A percentile compares a stretch with the other conserved stretches of the same genome.
Conservation (phyloP, 1,284 basidiomycete species). For the Cryptococcus sp. region DNA sequence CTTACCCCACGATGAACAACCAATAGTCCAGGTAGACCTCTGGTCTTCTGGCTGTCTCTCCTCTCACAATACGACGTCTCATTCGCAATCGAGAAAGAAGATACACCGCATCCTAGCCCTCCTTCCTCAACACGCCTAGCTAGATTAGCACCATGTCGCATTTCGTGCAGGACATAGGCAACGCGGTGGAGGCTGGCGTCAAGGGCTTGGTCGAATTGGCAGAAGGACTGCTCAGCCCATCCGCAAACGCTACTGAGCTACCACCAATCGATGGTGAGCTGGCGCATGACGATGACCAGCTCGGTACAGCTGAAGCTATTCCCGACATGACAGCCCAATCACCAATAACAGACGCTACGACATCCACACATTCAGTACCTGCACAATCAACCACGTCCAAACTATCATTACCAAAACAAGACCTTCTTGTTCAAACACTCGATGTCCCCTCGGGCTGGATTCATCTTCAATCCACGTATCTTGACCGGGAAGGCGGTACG, state of each 20-base stretch:
- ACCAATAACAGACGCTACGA: background rate
- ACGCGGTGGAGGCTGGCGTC: conserved; percentile 42
- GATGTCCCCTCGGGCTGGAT: conserved; percentile 51
- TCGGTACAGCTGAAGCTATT: no score
- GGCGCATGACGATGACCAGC: no score
- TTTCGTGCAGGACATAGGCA: conserved; percentile 36
- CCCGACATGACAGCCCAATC: no score
- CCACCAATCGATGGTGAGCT: background rate
- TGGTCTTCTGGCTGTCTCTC: conserved; percentile 10
- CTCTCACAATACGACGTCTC: background rate
- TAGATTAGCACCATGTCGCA: conserved; percentile 31
- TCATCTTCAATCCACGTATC: conserved; percentile 47
- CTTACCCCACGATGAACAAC: conserved; percentile 7
- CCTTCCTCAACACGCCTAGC: background rate
- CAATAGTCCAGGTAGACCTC: conserved; percentile 15
- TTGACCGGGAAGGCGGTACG: conserved; percentile 35
- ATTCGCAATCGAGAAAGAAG: background rate
- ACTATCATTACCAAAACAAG: conserved; percentile 12
- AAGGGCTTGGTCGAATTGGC: conserved; percentile 42
- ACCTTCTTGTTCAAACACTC: conserved; percentile 32
- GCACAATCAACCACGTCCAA: conserved; percentile 4
- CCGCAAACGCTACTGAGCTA: conserved; percentile 3
- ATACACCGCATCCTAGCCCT: background rate
- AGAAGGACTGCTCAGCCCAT: conserved; percentile 26
- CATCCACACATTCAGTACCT: background rate